phyloP scores from a whole-genome alignment of 805 yeast species.

The Candida suzukii region DNA sequence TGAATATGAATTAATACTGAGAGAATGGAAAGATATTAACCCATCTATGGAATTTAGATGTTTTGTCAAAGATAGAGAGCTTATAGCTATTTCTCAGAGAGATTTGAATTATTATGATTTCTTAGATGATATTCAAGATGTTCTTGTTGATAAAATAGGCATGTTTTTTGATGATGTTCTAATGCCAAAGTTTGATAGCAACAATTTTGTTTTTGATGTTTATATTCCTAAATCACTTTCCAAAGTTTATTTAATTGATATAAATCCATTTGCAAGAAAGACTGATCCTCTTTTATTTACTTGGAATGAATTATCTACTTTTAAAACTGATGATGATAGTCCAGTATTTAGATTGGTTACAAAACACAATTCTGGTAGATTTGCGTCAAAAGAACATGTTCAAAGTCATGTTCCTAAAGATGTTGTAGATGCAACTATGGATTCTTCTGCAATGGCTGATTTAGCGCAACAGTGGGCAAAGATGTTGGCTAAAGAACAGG shows the following conservation, averaged over 20 bases:
- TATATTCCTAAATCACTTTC: slow-evolving; percentile 73
- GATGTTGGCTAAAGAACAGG: slow-evolving; percentile 11
- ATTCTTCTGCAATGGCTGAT: slow-evolving; percentile 63
- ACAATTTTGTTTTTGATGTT: slow-evolving; percentile 65
- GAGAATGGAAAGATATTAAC: slow-evolving; percentile 77
- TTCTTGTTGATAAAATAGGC: slow-evolving; percentile 40
- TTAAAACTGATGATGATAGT: slow-evolving; percentile 24
- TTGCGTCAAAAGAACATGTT: slow-evolving; percentile 75
- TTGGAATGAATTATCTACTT: slow-evolving; percentile 68
- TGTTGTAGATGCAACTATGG: slow-evolving; percentile 74
- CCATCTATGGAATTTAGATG: slow-evolving; percentile 92
- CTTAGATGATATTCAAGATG: slow-evolving; percentile 43
- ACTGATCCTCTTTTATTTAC: slow-evolving; percentile 75
- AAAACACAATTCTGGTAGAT: slow-evolving; percentile 64
- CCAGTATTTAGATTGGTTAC: slow-evolving; percentile 61
- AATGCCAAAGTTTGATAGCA: slow-evolving; percentile 43
- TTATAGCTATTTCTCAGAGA: slow-evolving; percentile 77
- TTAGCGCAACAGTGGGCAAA: slow-evolving; percentile 52
- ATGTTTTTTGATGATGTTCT: slow-evolving; percentile 47
- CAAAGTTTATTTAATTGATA: slow-evolving; percentile 66
- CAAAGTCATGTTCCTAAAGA: slow-evolving; percentile 92
- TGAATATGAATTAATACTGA: slow-evolving; percentile 59
- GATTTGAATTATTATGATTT: slow-evolving; percentile 80
- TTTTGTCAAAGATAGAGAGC: slow-evolving; percentile 56
- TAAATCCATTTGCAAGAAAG: slow-evolving; percentile 76